phyloP scores from a whole-genome alignment of 495 filamentous ascomycete species.

The Trichoderma erinaceum region DNA sequence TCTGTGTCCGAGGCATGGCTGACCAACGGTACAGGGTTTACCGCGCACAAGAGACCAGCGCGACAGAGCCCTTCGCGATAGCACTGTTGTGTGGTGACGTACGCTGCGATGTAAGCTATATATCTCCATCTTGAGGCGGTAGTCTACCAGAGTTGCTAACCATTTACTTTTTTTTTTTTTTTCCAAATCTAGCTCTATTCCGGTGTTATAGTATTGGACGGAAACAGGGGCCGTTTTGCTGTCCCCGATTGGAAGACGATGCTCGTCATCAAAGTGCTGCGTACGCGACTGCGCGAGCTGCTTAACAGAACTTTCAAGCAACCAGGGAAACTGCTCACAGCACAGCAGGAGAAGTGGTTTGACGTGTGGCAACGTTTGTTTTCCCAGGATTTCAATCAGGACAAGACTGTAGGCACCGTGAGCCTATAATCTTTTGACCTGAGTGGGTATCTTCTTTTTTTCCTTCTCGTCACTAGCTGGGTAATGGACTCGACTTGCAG shows the following conservation, averaged over 20 bases:
- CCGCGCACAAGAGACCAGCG: constrained; percentile 85
- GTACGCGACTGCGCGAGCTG: constrained; percentile 60
- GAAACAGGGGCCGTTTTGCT: constrained; percentile 80
- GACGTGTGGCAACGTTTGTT: constrained; percentile 59
- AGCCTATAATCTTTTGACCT: not conserved
- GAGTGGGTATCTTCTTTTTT: not conserved
- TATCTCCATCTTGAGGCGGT: not conserved
- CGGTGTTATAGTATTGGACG: constrained; percentile 77
- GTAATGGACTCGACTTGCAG: not conserved
- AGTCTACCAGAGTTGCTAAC: not conserved
- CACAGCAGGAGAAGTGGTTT: constrained; percentile 66
- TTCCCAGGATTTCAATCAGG: constrained; percentile 25
- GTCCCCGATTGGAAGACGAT: constrained; percentile 86
- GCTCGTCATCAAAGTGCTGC: constrained; percentile 74
- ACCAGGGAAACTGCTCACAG: constrained; percentile 63
- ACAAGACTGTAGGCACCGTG: not conserved
- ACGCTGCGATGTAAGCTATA: constrained; percentile 57
- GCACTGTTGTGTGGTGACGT: constrained; percentile 80
- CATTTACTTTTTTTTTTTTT: not conserved
- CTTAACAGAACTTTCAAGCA: constrained; percentile 62
- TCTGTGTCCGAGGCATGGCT: not conserved
- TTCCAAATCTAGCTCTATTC: constrained; percentile 57
- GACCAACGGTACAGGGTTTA: constrained; percentile 47
- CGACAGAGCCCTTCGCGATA: constrained; percentile 73
- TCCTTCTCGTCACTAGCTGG: not conserved